Conservation (phyloP, 306 rosid species). For the Gastrolobium bilobum region DNA sequence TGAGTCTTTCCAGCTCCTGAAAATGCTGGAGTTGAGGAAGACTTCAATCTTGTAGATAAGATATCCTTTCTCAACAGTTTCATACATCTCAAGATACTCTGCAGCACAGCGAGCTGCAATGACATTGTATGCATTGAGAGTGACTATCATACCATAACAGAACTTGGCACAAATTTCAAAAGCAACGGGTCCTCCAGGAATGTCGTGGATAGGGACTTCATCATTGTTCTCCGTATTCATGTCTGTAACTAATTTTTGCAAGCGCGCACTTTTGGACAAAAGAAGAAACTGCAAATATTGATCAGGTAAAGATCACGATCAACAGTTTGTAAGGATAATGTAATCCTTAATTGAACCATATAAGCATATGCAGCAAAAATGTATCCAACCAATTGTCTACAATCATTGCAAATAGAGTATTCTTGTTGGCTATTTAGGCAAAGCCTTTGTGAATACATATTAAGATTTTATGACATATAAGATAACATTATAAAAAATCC, state of each 20-base stretch:
- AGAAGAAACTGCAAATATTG: conserved; percentile 82
- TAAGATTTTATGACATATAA: background rate
- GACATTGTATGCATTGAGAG: conserved; percentile 94
- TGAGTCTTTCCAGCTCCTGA: conserved; percentile 94
- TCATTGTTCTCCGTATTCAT: conserved; percentile 66
- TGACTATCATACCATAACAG: conserved; percentile 92
- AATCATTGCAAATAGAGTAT: background rate
- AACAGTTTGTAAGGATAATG: background rate
- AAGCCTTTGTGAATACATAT: conserved; percentile 2
- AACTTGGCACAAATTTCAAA: conserved; percentile 96
- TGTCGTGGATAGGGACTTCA: conserved; percentile 77
- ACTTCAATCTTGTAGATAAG: conserved; percentile 95
- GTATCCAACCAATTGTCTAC: background rate
- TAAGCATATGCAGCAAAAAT: background rate
- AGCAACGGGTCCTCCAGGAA: conserved; percentile 95
- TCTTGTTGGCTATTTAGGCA: background rate
- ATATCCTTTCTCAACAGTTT: conserved; percentile 88
- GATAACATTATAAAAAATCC: background rate
- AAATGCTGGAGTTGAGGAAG: conserved; percentile 90
- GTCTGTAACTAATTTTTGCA: conserved; percentile 73
- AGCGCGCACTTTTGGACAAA: conserved; percentile 84
- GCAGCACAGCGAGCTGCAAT: conserved; percentile 93
- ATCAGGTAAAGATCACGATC: conserved; percentile 37
- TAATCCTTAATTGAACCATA: background rate
- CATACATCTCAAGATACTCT: conserved; percentile 94